phyloP scores from a whole-genome alignment of 2,329 filamentous ascomycete genomes.

The Niveomyces coronatus region DNA sequence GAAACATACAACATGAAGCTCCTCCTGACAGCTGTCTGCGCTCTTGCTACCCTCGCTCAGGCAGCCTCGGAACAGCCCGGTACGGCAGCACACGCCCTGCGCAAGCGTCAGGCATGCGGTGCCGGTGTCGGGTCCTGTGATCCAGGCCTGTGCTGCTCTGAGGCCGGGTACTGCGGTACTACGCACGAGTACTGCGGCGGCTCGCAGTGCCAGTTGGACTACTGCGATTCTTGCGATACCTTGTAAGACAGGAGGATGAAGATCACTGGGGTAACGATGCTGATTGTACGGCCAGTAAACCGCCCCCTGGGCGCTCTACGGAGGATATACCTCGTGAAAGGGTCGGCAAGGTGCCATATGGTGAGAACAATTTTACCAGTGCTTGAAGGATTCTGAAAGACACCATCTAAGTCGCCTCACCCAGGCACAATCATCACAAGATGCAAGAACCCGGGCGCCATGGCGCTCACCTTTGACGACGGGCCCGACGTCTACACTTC shows the following conservation, averaged over 20 bases:
- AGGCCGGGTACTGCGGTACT: conserved; percentile 27
- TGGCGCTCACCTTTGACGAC: conserved; percentile 39
- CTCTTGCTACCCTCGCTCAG: background rate
- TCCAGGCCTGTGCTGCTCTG: conserved; percentile 26
- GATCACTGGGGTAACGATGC: background rate
- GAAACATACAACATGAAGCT: too few species aligned
- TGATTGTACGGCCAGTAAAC: conserved; percentile 1
- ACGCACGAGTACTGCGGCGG: conserved; percentile 24
- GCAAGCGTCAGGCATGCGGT: conserved; percentile 19
- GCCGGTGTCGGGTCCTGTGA: conserved; percentile 25
- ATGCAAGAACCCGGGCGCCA: conserved; percentile 24
- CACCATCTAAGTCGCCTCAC: background rate
- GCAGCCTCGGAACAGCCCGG: background rate
- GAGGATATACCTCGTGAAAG: conserved; percentile 20
- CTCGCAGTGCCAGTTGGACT: conserved; percentile 28
- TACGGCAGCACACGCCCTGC: background rate
- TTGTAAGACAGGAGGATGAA: conserved; percentile 22
- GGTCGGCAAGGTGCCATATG: conserved; percentile 27
- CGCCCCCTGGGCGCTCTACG: conserved; percentile 22
- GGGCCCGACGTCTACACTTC: conserved; percentile 33
- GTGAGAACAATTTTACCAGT: conserved; percentile 15
- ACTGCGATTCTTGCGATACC: conserved; percentile 30
- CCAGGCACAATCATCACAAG: conserved; percentile 25
- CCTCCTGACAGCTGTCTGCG: background rate
- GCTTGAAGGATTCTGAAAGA: too few species aligned